Conservation (phyloP, 352 stramenopile genomes). For the Pythium insidiosum region DNA sequence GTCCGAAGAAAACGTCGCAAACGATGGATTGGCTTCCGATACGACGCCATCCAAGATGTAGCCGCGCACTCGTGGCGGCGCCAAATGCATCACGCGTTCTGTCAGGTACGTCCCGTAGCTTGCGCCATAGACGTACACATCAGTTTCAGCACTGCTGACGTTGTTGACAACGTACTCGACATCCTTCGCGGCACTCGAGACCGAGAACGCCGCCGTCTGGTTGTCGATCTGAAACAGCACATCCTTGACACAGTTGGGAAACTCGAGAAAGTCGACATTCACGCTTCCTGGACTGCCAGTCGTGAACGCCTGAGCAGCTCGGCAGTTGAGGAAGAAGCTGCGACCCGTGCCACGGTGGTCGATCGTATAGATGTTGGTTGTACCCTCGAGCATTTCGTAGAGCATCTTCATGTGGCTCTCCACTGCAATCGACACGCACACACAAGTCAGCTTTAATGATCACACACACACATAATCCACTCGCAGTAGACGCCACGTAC, state of each 20-base stretch:
- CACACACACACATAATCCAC: too few species aligned
- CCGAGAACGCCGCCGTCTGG: constrained; percentile 27
- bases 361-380: constrained; percentile 44
- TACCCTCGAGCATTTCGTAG: constrained; percentile 19
- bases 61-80: constrained; percentile 22
- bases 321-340: constrained; percentile 28
- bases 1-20: constrained; percentile 26
- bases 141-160: too few species aligned
- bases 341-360: too few species aligned
- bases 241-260: constrained; percentile 23
- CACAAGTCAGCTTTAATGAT: too few species aligned
- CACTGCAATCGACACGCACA: too few species aligned
- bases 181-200: constrained; percentile 39
- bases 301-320: constrained; percentile 23
- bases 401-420: constrained; percentile 26
- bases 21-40: constrained; percentile 15
- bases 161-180: constrained; percentile 14
- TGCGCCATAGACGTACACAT: constrained; percentile 38
- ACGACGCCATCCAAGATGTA: constrained; percentile 45
- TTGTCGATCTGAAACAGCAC: constrained; percentile 26
- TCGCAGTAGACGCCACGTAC: too few species aligned
- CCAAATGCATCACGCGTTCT: constrained; percentile 41
- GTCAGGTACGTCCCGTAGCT: constrained; percentile 49
- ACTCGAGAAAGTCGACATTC: constrained; percentile 12
- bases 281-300: constrained; percentile 10